Percentiles rank a stretch among this genome's conserved stretches.
Evolutionary conservation across 192 early-diverging fungal species (phyloP).

Genomic region (Entomortierella lignicola): DNA sequence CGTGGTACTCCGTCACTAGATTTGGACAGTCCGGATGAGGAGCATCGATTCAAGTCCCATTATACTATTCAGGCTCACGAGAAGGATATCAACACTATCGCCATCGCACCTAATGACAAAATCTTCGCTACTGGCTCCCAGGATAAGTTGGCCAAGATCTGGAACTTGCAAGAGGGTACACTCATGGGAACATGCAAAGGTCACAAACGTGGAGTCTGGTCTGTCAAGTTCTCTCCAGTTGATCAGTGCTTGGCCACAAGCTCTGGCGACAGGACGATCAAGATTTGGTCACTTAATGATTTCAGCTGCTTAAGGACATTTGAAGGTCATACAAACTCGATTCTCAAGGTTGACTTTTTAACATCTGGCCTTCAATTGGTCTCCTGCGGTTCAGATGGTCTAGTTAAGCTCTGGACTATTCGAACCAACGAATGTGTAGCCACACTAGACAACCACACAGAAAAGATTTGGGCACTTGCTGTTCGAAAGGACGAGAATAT

Average conservation of each 20-base stretch:
- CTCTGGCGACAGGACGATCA: slow-evolving; percentile 94
- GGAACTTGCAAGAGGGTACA: slow-evolving; percentile 85
- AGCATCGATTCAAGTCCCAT: slow-evolving; percentile 69
- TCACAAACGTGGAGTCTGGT: slow-evolving; percentile 97
- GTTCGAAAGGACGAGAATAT: slow-evolving; percentile 74
- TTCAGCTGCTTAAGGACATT: slow-evolving; percentile 91
- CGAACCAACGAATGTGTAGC: slow-evolving; percentile 88
- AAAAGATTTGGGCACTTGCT: slow-evolving; percentile 94
- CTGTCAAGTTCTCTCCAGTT: slow-evolving; percentile 92
- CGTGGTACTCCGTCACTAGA: slow-evolving; percentile 28
- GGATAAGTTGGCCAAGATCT: slow-evolving; percentile 95
- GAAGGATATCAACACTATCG: slow-evolving; percentile 95
- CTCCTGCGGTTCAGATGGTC: slow-evolving; percentile 90
- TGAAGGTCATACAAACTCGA: slow-evolving; percentile 98
- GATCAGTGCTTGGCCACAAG: slow-evolving; percentile 94
- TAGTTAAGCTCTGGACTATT: slow-evolving; percentile 97
- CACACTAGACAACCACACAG: slow-evolving; percentile 95
- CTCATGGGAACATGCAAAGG: slow-evolving; percentile 86
- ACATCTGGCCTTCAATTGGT: slow-evolving; percentile 90
- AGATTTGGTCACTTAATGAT: slow-evolving; percentile 93
- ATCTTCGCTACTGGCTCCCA: slow-evolving; percentile 94
- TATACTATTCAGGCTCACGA: slow-evolving; percentile 97
- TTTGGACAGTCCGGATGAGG: slow-evolving; percentile 46
- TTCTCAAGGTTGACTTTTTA: slow-evolving; percentile 87
- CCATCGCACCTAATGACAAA: slow-evolving; percentile 90